A percentile compares a stretch with the other conserved stretches of the same genome.
These are phyloP conservation scores for Aspergillus pseudoviridinutans DNA, from an alignment of 2,329 filamentous ascomycete genomes.

Conservation along the genomic window DNA sequence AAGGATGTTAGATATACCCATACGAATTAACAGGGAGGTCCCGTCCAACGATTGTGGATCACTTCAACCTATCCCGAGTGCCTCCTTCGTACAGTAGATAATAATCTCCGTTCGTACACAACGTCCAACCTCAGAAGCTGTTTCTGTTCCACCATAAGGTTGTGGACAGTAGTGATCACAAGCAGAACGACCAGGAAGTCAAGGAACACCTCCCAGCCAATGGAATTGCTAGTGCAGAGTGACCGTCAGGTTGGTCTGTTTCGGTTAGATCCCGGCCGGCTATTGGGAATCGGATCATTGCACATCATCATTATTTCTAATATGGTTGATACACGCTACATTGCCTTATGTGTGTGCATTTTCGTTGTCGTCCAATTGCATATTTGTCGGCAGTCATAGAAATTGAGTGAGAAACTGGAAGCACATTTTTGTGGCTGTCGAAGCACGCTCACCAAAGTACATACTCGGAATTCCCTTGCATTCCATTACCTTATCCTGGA, in stretches of 20 bases:
- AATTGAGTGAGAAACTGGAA: not conserved
- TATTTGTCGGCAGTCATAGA: not conserved
- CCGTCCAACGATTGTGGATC: not conserved
- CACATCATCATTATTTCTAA: not conserved
- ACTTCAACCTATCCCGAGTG: not conserved
- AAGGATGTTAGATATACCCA: not conserved
- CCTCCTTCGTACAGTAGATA: not conserved
- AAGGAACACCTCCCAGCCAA: constrained; percentile 6
- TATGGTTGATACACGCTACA: not conserved
- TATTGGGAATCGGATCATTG: constrained; percentile 11
- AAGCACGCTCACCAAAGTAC: not conserved
- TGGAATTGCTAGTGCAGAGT: constrained; percentile 1
- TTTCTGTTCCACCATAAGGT: not conserved
- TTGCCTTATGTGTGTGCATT: not conserved
- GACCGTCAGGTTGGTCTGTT: constrained; percentile 13
- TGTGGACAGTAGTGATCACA: constrained; percentile 1
- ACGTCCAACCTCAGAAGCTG: not conserved
- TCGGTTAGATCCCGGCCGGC: constrained; percentile 13
- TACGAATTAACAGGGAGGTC: not conserved
- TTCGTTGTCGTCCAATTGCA: not conserved
- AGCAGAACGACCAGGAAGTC: not conserved
- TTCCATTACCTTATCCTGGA: not conserved
- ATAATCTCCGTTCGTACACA: constrained; percentile 1
- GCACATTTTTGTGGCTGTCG: not conserved
- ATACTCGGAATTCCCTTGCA: not conserved